These are phyloP conservation scores for Leucocoprinus sp. DNA, from an alignment of 768 basidiomycete genomes.

Conservation along the genomic window DNA sequence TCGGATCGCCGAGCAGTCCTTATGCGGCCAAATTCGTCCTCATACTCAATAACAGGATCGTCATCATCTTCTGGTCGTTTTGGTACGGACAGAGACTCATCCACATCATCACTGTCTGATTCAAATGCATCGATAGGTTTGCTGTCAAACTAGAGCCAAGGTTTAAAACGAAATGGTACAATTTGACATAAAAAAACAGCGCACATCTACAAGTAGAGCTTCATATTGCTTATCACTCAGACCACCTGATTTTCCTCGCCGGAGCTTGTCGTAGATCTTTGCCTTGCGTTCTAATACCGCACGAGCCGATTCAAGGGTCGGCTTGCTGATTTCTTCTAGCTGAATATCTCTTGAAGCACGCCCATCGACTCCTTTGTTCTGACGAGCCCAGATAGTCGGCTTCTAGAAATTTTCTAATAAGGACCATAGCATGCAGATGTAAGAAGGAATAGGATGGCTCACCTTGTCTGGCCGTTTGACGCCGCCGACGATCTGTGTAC, in stretches of 20 bases:
- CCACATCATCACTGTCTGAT: conserved; percentile 68
- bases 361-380: conserved; percentile 63
- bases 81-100: conserved; percentile 68
- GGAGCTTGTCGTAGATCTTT: conserved; percentile 70
- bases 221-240: conserved; percentile 69
- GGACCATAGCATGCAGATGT: neutral
- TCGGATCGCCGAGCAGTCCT: conserved; percentile 66
- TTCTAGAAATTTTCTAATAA: conserved; percentile 39
- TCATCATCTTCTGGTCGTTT: conserved; percentile 38
- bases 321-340: conserved; percentile 58
- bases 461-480: conserved; percentile 69
- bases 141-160: conserved; percentile 50
- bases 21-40: conserved; percentile 81
- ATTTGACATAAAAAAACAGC: conserved; percentile 19
- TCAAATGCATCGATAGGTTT: conserved; percentile 46
- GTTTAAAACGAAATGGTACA: neutral
- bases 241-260: conserved; percentile 72
- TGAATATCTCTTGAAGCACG: conserved; percentile 65
- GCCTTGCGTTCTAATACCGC: conserved; percentile 71
- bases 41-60: conserved; percentile 78
- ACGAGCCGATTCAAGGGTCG: conserved; percentile 65
- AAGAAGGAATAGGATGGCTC: conserved; percentile 8
- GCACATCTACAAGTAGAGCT: conserved; percentile 67
- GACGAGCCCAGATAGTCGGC: conserved; percentile 66
- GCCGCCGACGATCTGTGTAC: conserved; percentile 47